Base-by-base conservation (phyloP, 1,284 basidiomycete species). In the Fistulinella staudtii region DNA sequence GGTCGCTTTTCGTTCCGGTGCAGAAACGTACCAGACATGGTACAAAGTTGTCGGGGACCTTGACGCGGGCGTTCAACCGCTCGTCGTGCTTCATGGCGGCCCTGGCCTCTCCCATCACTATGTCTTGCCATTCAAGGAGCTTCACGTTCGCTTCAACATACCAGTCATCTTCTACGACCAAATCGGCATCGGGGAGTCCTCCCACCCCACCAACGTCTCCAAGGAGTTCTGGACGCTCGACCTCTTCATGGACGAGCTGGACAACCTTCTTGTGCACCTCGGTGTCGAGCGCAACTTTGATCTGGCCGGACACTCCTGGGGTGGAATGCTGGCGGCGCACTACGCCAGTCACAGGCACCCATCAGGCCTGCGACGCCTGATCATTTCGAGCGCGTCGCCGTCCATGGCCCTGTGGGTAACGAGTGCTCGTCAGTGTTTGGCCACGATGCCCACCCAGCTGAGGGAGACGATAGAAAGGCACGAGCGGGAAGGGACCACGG, bases 131-230 rank as follows among this genome's bases (percentile, higher is more conserved):
- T 54, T 72, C 44, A 49, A 47, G 39, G 63, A 70, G 28, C 62
- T 72, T 45, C 46, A 58, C 20, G 20, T 41, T 14, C 40, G 41
- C n/a, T 52, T 48, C 15, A 36, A 45, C 28, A 66, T 71, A 30
- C 73, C 74, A 0, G 58, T 78, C 50, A 51, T 79, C 34, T 51
- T 78, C 44, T 77, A 78, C 54, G 77, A 77, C 52, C 76, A 77
- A 55, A 51, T 77, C 34, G 77, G 76, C 9, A 69, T 56, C 39
- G 74, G 70, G 3, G 47, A 53, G 29, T 77, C 75, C 8, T 71
- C 74, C 2, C 72, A 72, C 39, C 63, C 69, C 3, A 72, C 69
- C 44, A 30, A 47, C 8, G 62, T 49, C 14, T 59, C 63, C 2
- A 48, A 49, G 14, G 46, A 43, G 20, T 77, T 77, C 54, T 78